Base-by-base conservation (phyloP, 2,329 filamentous ascomycete genomes). In the Phyllosticta paracitricarpa region DNA sequence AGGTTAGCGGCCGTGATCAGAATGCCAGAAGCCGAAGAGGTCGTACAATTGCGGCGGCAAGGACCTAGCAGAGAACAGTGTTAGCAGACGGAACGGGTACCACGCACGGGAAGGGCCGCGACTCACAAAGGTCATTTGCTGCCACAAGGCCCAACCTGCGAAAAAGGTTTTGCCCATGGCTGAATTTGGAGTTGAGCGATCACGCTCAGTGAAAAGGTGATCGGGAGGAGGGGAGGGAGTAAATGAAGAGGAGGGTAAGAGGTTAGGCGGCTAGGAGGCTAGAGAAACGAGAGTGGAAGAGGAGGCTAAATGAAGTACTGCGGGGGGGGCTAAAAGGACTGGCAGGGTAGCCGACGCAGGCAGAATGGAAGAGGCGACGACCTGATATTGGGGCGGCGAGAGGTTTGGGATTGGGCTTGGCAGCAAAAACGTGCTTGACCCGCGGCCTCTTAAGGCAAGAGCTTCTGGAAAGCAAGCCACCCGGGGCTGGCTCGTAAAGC, bases 101-200 rank as follows among this genome's bases (percentile, higher is more conserved):
- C 40, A 54, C 58, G 56, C 9, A 54, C 35, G 12, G 26, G 54
- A 25, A 19, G 51, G 25, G 57, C 26, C 57, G 14, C 30, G 22
- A 81, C 89, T 80, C 78, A 96, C 91, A 77, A 96, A 90, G 59
- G 86, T 89, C 85, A 96, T 86, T 78, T 96, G 86, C 79, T 94
- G 84, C 91, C 91, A 96, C 68, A 94, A 77, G 67, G 82, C 78
- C 91, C 91, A 96, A 57, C 65, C 72, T 22, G 63, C 69, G 66
- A 80, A 81, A 71, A 80, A 80, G 48, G 63, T 63, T 24, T 71
- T 70, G 63, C 66, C 68, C 63, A 71, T 71, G 28, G 56, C 54
- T 56, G 40, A 4, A 30, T 2, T 30, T n/a, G 52, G 51, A 10
- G 24, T 51, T 33, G 25, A 26, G 25, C 54, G 54, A 33, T 28